A percentile compares a stretch with the other conserved stretches of the same genome.
phyloP scores from a whole-genome alignment of 2,329 filamentous ascomycete species.

The Xylariaceae sp. region DNA sequence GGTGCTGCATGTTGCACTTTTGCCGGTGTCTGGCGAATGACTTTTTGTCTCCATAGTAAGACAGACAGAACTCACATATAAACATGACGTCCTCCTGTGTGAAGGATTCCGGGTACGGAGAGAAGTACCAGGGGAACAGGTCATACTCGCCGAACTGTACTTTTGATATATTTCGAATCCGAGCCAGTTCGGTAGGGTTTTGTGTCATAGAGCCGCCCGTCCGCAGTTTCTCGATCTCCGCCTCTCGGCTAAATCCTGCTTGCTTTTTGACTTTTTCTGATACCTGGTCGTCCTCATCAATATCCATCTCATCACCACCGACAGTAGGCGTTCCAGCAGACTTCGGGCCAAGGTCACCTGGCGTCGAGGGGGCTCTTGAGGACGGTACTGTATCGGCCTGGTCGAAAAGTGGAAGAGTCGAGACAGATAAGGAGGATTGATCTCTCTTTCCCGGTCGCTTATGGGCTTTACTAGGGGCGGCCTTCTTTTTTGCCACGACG shows the following conservation, averaged over 20 bases:
- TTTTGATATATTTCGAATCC: conserved; percentile 88
- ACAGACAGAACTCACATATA: conserved; percentile 95
- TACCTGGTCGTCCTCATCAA: conserved; percentile 45
- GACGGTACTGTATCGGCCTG: conserved; percentile 44
- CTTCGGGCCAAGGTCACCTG: conserved; percentile 42
- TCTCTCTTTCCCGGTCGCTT: conserved; percentile 52
- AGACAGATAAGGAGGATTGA: conserved; percentile 48
- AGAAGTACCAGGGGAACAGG: conserved; percentile 98
- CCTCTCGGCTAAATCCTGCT: conserved; percentile 66
- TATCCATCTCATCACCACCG: conserved; percentile 47
- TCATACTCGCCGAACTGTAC: conserved; percentile 91
- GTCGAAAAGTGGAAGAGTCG: conserved; percentile 50
- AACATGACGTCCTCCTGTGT: conserved; percentile 85
- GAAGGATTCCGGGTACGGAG: conserved; percentile 87
- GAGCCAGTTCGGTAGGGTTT: conserved; percentile 92
- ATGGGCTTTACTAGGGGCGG: conserved; percentile 52
- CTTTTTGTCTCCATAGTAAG: conserved; percentile 78
- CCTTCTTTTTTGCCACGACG: conserved; percentile 51
- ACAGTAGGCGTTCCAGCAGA: conserved; percentile 41
- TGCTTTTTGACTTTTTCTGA: conserved; percentile 42
- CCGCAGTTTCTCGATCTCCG: conserved; percentile 93
- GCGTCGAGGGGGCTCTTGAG: conserved; percentile 40
- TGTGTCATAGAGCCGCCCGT: conserved; percentile 98
- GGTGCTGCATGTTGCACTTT: conserved; percentile 88
- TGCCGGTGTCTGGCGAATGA: conserved; percentile 78